Percentiles rank a stretch among this genome's conserved stretches.
These are phyloP conservation scores for Apiospora arundinis DNA, from an alignment of 2,329 filamentous ascomycete genomes.

Conservation along the genomic window DNA sequence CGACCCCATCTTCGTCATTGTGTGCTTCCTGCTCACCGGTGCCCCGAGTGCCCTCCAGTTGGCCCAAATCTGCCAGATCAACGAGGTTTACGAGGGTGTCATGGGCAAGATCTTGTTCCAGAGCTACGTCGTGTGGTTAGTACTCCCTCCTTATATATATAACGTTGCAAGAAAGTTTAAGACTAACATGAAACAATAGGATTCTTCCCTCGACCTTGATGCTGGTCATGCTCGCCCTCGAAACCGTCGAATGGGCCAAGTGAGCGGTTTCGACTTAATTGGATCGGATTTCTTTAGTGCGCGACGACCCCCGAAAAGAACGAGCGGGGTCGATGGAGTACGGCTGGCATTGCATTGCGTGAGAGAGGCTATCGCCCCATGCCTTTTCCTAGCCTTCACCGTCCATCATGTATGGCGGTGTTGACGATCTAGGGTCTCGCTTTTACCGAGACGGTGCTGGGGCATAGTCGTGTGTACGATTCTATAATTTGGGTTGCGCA, in stretches of 20 bases:
- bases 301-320: background rate
- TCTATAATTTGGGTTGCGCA: background rate
- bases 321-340: background rate
- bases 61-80: conserved; percentile 98
- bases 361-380: background rate
- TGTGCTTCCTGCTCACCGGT: conserved; percentile 94
- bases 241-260: conserved; percentile 88
- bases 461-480: background rate
- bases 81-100: conserved; percentile 91
- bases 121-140: conserved; percentile 93
- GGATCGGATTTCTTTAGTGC: background rate
- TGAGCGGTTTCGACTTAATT: background rate
- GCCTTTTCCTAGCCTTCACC: background rate
- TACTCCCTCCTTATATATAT: conserved; percentile 29
- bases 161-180: conserved; percentile 26
- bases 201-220: conserved; percentile 92
- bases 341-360: background rate
- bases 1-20: conserved; percentile 97
- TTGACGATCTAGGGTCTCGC: background rate
- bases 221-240: conserved; percentile 88
- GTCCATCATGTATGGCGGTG: background rate
- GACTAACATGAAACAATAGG: conserved; percentile 54
- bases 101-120: conserved; percentile 95
- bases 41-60: conserved; percentile 93
- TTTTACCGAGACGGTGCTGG: background rate